Base-by-base conservation (phyloP, 2,329 filamentous ascomycete genomes). In the Pseudomassariella vexata region DNA sequence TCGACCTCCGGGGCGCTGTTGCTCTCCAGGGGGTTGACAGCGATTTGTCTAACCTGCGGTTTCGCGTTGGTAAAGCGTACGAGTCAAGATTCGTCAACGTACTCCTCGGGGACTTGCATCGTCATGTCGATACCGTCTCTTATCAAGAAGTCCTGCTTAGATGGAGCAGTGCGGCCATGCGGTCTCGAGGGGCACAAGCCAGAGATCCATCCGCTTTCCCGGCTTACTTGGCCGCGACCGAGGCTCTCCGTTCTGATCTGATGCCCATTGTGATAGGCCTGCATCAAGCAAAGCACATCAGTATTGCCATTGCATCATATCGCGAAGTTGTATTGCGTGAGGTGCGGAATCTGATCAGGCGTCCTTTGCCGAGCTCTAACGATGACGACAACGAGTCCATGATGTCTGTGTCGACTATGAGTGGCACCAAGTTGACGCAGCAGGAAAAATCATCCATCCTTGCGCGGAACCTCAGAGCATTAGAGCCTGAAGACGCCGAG, bases 331-430 rank as follows among this genome's bases (percentile, higher is more conserved):
- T 94, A 9, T 64, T 94, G 40, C 80, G 85, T 30, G 92, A 98
- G 57, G 82, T 96, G 54, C 84, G 90, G 47, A 79, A 76, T 20
- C 66, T 96, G 29, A 90, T 98, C 30, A 76, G 88, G 33, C 77
- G 79, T 36, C 84, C 90, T 16, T 68, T 98, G 23, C 92, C 92
- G 1, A 95, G 88, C 50, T 94, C 90, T 9, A 92, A 79, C 46
- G 92, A 98, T 38, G 90, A 96, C 45, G 92, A 98, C 52, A 85
- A 82, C 39, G 86, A 92, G 53, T 94, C 88, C 1, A 82, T 90
- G 64, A 80, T 90, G 60, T 89, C 89, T 2, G 73, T 80, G 1
- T 94, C 89, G 3, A 95, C 90, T 1, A 66, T 77, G 33, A 73
- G 75, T 24, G 81, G 80, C 18, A 75, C 75, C 37, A 75, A 79